phyloP scores from a whole-genome alignment of 2,329 filamentous ascomycete genomes.

The Aspergillus thermomutatus region DNA sequence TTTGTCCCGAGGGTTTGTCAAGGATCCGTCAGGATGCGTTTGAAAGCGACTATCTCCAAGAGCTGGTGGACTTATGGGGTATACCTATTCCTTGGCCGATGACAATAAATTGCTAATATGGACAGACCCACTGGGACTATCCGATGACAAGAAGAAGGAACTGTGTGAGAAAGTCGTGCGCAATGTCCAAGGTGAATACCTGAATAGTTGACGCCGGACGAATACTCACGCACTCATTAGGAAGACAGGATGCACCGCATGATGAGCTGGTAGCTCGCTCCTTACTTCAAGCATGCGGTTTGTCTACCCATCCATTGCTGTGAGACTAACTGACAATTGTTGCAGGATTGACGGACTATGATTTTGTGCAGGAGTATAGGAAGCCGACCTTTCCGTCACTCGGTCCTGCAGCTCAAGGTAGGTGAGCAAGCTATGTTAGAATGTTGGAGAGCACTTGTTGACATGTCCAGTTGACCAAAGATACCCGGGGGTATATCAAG shows the following conservation, averaged over 20 bases:
- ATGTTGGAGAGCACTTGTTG: too few relatives aligned
- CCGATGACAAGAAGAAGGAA: slow-evolving; percentile 1
- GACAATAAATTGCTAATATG: too few relatives aligned
- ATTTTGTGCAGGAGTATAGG: slow-evolving; percentile 7
- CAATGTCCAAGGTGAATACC: slow-evolving; percentile 4
- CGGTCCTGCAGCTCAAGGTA: slow-evolving; percentile 5
- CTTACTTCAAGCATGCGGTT: slow-evolving; percentile 6
- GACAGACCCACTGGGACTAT: slow-evolving; percentile 2
- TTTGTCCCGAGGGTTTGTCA: slow-evolving; percentile 1
- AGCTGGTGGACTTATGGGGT: slow-evolving; percentile 6
- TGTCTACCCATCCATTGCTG: too few relatives aligned
- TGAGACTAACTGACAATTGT: not conserved
- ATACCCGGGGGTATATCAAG: slow-evolving; percentile 2
- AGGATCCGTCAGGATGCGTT: not conserved
- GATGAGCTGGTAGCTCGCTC: slow-evolving; percentile 1
- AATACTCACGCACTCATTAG: not conserved
- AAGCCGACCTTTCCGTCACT: slow-evolving; percentile 7
- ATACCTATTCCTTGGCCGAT: not conserved
- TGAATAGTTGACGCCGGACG: too few relatives aligned
- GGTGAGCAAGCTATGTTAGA: too few relatives aligned
- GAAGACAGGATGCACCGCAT: slow-evolving; percentile 1
- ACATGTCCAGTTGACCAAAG: not conserved
- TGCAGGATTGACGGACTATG: slow-evolving; percentile 5
- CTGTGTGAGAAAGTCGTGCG: not conserved
- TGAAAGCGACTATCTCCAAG: slow-evolving; percentile 4